Evolutionary conservation across 108 stramenopile species (phyloP).

Genomic region (Cyclostephanos tholiformis): DNA sequence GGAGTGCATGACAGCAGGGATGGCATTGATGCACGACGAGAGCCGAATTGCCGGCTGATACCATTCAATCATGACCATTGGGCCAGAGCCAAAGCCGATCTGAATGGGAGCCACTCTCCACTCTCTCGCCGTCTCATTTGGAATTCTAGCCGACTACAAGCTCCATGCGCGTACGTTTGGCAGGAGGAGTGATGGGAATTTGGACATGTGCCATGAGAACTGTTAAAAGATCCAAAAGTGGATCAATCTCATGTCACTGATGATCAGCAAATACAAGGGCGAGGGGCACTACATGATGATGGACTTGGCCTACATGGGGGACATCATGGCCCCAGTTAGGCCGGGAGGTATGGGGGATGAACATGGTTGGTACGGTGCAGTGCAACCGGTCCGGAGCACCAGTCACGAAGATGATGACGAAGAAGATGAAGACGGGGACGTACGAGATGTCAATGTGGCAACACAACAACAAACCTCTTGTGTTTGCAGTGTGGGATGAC

Average conservation of each 20-base stretch:
- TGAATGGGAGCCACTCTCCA: conserved; percentile 19
- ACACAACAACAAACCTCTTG: too few relatives aligned
- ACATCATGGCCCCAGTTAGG: too few relatives aligned
- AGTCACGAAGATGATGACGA: too few relatives aligned
- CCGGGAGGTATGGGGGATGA: too few relatives aligned
- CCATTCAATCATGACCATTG: not conserved
- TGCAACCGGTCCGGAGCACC: too few relatives aligned
- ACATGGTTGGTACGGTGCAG: too few relatives aligned
- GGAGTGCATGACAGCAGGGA: too few relatives aligned
- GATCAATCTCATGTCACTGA: too few relatives aligned
- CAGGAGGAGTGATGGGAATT: conserved; percentile 3
- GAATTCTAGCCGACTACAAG: conserved; percentile 12
- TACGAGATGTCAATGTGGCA: conserved; percentile 4
- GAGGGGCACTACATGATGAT: not conserved
- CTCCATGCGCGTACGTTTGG: conserved; percentile 11
- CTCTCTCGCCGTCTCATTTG: conserved; percentile 12
- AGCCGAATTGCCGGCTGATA: conserved; percentile 26
- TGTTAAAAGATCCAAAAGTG: too few relatives aligned
- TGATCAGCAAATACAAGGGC: too few relatives aligned
- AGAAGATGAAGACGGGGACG: not conserved
- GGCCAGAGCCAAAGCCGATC: conserved; percentile 28
- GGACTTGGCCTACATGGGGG: conserved; percentile 29
- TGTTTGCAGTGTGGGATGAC: too few relatives aligned
- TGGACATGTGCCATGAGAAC: too few relatives aligned
- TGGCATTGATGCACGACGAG: conserved; percentile 9